Conservation (phyloP, 2,329 filamentous ascomycete genomes). For the Aspergillus texensis region DNA sequence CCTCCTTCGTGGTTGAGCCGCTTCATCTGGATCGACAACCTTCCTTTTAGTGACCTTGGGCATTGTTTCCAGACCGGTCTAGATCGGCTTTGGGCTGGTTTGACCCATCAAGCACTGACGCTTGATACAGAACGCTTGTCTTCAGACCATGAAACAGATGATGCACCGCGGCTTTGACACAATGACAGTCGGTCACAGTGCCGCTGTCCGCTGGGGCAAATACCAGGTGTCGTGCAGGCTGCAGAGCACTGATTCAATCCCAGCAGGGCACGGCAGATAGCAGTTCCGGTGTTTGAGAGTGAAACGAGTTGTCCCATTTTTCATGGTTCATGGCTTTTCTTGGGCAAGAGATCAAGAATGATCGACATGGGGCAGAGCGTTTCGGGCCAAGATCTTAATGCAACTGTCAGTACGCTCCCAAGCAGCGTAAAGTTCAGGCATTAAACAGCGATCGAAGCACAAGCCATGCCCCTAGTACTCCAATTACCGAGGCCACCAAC, state of each 20-base stretch:
- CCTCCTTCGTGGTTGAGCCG: conserved; percentile 13
- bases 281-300: conserved; percentile 11
- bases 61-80: conserved; percentile 15
- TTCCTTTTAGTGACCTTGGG: not conserved
- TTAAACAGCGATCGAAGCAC: conserved; percentile 41
- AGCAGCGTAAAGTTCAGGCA: conserved; percentile 15
- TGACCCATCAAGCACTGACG: conserved; percentile 6
- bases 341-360: conserved; percentile 14
- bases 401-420: not conserved
- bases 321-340: conserved; percentile 6
- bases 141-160: not conserved
- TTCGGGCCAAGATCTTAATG: conserved; percentile 9
- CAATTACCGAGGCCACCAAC: conserved; percentile 42
- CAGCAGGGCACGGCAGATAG: conserved; percentile 1
- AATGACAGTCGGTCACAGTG: not conserved
- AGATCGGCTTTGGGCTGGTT: conserved; percentile 7
- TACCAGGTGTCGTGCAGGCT: not conserved
- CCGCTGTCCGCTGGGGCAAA: not conserved
- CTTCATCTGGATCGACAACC: conserved; percentile 9
- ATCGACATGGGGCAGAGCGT: conserved; percentile 17
- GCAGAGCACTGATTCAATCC: not conserved
- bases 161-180: not conserved
- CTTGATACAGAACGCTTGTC: not conserved
- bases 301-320: conserved; percentile 13
- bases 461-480: conserved; percentile 44